Percentiles rank a stretch among this genome's conserved stretches.
Evolutionary conservation across 169 alveolate species (phyloP).

Genomic region (Babesia divergens): DNA sequence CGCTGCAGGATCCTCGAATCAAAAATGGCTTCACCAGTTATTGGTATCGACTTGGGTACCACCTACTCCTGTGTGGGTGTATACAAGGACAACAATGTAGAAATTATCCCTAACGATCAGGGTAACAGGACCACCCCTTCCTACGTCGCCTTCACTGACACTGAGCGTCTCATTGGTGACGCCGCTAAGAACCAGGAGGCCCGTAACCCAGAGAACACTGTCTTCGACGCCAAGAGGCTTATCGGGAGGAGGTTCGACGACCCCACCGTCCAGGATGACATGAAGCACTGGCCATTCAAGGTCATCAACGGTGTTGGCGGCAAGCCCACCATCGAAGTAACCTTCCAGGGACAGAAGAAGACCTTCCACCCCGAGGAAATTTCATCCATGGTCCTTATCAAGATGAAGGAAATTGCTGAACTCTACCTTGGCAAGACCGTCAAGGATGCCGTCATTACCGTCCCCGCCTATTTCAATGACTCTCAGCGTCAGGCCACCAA

Average conservation of each 20-base stretch:
- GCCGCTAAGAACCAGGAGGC: slow-evolving; percentile 97
- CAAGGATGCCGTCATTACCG: slow-evolving; percentile 97
- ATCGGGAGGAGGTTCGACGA: slow-evolving; percentile 94
- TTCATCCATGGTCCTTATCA: slow-evolving; percentile 92
- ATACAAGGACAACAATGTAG: slow-evolving; percentile 92
- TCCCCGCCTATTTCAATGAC: slow-evolving; percentile 99
- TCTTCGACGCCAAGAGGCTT: slow-evolving; percentile 95
- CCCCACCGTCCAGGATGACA: slow-evolving; percentile 88
- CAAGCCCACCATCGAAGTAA: slow-evolving; percentile 86
- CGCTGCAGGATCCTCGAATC: not conserved
- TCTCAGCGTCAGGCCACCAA: slow-evolving; percentile 98
- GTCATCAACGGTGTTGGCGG: slow-evolving; percentile 83
- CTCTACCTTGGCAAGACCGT: slow-evolving; percentile 90
- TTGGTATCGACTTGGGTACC: slow-evolving; percentile 94
- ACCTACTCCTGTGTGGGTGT: slow-evolving; percentile 97
- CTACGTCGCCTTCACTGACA: slow-evolving; percentile 96
- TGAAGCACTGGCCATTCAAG: slow-evolving; percentile 93
- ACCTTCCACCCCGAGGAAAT: slow-evolving; percentile 93
- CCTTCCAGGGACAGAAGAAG: slow-evolving; percentile 87
- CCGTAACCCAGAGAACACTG: slow-evolving; percentile 92
- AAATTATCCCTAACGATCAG: slow-evolving; percentile 96
- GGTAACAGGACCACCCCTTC: slow-evolving; percentile 99
- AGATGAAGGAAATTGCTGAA: slow-evolving; percentile 98
- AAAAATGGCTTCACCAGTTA: slow-evolving; percentile 73
- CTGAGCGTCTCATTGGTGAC: slow-evolving; percentile 96